Evolutionary conservation across 1,284 basidiomycete genomes (phyloP).

Genomic region (Cryptococcus depauperatus): DNA sequence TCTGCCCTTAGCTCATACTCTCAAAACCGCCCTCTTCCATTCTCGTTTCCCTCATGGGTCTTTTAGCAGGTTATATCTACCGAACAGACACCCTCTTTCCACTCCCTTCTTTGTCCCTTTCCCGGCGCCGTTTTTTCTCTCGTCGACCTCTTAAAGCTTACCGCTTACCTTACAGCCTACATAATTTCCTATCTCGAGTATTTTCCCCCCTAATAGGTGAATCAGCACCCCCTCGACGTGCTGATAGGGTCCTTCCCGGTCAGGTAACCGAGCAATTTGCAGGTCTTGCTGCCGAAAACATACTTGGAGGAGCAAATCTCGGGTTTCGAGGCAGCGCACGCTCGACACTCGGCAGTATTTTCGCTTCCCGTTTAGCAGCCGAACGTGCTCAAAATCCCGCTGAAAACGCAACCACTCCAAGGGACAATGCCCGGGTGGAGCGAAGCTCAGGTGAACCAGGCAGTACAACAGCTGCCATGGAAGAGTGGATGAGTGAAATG

Average conservation of each 20-base stretch:
- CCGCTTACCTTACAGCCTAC: conserved; percentile 56
- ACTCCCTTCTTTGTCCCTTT: conserved; percentile 27
- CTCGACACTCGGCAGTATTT: conserved; percentile 1
- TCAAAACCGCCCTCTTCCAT: conserved; percentile 60
- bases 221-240: conserved; percentile 52
- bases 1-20: conserved; percentile 57
- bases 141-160: conserved; percentile 55
- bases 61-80: conserved; percentile 65
- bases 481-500: conserved; percentile 73
- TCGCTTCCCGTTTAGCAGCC: conserved; percentile 3
- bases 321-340: not conserved
- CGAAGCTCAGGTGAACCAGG: conserved; percentile 13
- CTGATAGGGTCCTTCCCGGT: conserved; percentile 56
- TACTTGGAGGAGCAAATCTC: not conserved
- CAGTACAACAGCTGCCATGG: conserved; percentile 52
- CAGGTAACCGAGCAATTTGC: conserved; percentile 27
- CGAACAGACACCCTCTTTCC: conserved; percentile 61
- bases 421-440: not conserved
- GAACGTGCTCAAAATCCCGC: not conserved
- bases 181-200: conserved; percentile 51
- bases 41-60: conserved; percentile 55
- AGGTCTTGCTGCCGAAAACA: not conserved
- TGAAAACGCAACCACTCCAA: not conserved
- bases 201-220: conserved; percentile 58
- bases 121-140: conserved; percentile 21